A percentile compares a stretch with the other conserved stretches of the same genome.
These are phyloP conservation scores for Boletus sp. DNA, from an alignment of 768 basidiomycete genomes.

Conservation along the genomic window DNA sequence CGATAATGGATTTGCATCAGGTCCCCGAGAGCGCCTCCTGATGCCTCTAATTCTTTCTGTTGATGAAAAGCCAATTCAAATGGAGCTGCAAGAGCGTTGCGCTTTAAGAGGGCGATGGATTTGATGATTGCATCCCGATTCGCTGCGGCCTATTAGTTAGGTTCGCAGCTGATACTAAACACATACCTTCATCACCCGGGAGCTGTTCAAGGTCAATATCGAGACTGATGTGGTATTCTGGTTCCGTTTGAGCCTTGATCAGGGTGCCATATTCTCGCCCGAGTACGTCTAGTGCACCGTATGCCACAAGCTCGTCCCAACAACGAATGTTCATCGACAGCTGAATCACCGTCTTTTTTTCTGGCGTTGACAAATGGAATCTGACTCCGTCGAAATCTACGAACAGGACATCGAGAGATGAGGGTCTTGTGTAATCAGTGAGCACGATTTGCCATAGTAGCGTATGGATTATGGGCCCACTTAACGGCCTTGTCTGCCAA, in stretches of 20 bases:
- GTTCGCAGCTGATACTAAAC: not conserved
- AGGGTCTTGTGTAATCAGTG: slow-evolving; percentile 57
- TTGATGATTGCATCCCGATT: slow-evolving; percentile 75
- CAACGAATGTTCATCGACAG: slow-evolving; percentile 97
- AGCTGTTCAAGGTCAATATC: slow-evolving; percentile 84
- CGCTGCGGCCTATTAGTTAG: slow-evolving; percentile 46
- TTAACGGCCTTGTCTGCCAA: slow-evolving; percentile 83
- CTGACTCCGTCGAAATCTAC: slow-evolving; percentile 98
- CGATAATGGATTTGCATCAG: slow-evolving; percentile 94
- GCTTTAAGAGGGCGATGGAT: slow-evolving; percentile 83
- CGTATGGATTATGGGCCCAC: slow-evolving; percentile 42
- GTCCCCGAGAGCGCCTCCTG: slow-evolving; percentile 66
- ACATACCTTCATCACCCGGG: slow-evolving; percentile 76
- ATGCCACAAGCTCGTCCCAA: slow-evolving; percentile 89
- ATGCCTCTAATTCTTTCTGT: slow-evolving; percentile 81
- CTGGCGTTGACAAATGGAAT: slow-evolving; percentile 88
- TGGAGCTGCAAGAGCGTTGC: slow-evolving; percentile 91
- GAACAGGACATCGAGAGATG: slow-evolving; percentile 90
- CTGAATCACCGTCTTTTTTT: slow-evolving; percentile 75
- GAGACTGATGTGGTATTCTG: slow-evolving; percentile 87
- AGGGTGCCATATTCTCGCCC: slow-evolving; percentile 79
- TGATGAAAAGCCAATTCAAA: slow-evolving; percentile 86
- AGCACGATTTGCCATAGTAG: slow-evolving; percentile 4
- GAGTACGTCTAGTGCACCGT: slow-evolving; percentile 81
- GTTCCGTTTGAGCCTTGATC: slow-evolving; percentile 66